Percentiles rank a stretch among this genome's conserved stretches.
Evolutionary conservation across 805 yeast genomes (phyloP).

Genomic region (Kluyveromyces starmeri): DNA sequence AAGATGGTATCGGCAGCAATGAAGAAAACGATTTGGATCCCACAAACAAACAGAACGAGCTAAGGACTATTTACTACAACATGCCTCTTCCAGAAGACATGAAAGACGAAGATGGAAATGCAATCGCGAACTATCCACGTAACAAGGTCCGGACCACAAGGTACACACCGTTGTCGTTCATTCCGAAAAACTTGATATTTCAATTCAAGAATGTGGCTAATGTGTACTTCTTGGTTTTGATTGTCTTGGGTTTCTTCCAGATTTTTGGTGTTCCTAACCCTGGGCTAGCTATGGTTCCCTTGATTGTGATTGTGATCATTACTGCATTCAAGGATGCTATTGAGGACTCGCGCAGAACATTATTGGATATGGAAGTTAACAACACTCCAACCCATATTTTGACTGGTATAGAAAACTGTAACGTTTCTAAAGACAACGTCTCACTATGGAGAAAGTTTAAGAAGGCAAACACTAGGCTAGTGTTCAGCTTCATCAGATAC

Average conservation of each 20-base stretch:
- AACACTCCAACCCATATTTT: conserved; percentile 65
- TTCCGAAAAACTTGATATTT: conserved; percentile 72
- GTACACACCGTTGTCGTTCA: conserved; percentile 80
- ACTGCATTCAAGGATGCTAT: conserved; percentile 76
- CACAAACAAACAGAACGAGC: conserved; percentile 32
- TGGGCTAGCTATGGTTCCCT: conserved; percentile 64
- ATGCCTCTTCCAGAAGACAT: conserved; percentile 48
- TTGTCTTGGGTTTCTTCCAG: conserved; percentile 67
- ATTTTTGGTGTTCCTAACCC: conserved; percentile 80
- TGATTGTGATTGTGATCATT: conserved; percentile 64
- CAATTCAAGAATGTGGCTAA: conserved; percentile 91
- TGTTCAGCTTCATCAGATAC: conserved; percentile 20
- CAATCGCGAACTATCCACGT: conserved; percentile 57
- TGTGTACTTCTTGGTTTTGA: conserved; percentile 70
- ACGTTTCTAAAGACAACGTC: conserved; percentile 54
- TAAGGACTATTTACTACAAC: conserved; percentile 51
- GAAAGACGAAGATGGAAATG: conserved; percentile 52
- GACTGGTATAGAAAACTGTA: conserved; percentile 44
- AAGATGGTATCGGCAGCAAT: conserved; percentile 16
- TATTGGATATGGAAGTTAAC: conserved; percentile 64
- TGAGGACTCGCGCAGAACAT: conserved; percentile 71
- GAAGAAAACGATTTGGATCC: conserved; percentile 29
- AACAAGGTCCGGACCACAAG: conserved; percentile 93
- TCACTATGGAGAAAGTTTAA: conserved; percentile 64
- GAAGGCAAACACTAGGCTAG: conserved; percentile 36